A percentile compares a stretch with the other conserved stretches of the same genome.
Conservation (phyloP, 2,329 filamentous ascomycete species). For the Stagonosporopsis cucurbitacearum region DNA sequence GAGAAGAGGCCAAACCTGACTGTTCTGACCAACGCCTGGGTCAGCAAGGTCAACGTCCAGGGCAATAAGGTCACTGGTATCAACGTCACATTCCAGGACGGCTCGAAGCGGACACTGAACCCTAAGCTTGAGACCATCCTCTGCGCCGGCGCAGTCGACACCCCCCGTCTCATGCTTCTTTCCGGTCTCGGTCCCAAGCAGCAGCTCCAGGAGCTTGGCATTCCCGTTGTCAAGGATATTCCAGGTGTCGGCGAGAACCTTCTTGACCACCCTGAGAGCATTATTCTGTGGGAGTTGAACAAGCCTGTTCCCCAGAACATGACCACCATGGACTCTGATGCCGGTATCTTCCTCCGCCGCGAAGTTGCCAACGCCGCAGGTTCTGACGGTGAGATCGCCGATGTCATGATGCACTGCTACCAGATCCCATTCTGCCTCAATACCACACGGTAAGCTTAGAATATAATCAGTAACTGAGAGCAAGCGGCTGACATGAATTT, state of each 20-base stretch:
- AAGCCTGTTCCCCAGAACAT: slow-evolving; percentile 77
- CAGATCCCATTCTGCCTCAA: slow-evolving; percentile 92
- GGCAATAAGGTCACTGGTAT: slow-evolving; percentile 76
- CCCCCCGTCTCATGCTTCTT: slow-evolving; percentile 68
- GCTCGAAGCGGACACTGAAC: slow-evolving; percentile 61
- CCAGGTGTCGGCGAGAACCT: slow-evolving; percentile 70
- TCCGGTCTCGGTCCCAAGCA: slow-evolving; percentile 58
- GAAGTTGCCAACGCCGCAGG: slow-evolving; percentile 72
- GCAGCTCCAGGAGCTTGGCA: slow-evolving; percentile 55
- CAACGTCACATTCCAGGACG: slow-evolving; percentile 69
- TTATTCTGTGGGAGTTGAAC: slow-evolving; percentile 81
- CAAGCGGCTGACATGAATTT: slow-evolving; percentile 12
- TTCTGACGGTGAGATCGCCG: slow-evolving; percentile 75
- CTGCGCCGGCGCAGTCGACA: slow-evolving; percentile 81
- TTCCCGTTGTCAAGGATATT: slow-evolving; percentile 64
- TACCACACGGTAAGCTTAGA: slow-evolving; percentile 64
- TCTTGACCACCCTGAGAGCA: slow-evolving; percentile 69
- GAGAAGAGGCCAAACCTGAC: slow-evolving; percentile 85
- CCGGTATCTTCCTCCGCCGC: slow-evolving; percentile 84
- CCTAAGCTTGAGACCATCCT: slow-evolving; percentile 79
- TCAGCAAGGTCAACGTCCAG: slow-evolving; percentile 77
- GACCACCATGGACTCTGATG: slow-evolving; percentile 91
- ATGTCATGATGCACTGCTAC: slow-evolving; percentile 97
- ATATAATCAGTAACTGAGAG: neutral
- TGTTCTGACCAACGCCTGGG: slow-evolving; percentile 86